Percentiles rank a stretch among this genome's conserved stretches.
Evolutionary conservation across 2,329 filamentous ascomycete species (phyloP).

Genomic region (Trichoderma citrinoviride): DNA sequence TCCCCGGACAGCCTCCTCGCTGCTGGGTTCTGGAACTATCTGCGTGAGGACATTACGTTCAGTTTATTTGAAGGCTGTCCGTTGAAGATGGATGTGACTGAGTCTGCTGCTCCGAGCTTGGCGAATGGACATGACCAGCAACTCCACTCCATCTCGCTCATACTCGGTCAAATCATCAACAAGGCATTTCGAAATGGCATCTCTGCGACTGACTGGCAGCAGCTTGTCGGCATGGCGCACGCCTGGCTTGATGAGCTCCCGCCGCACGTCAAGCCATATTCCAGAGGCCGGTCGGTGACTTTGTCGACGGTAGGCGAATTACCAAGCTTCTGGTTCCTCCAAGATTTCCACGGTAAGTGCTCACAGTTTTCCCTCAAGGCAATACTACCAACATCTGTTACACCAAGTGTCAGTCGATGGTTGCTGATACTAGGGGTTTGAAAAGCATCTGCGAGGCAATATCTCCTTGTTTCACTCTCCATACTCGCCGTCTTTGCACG

Average conservation of each 20-base stretch:
- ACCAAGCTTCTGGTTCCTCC: slow-evolving; percentile 41
- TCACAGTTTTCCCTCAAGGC: not conserved
- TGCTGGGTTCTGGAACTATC: slow-evolving; percentile 51
- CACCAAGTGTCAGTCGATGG: not conserved
- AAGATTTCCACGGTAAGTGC: slow-evolving; percentile 43
- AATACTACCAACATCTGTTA: not conserved
- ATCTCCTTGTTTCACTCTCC: slow-evolving; percentile 39
- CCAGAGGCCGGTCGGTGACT: slow-evolving; percentile 4
- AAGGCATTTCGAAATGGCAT: slow-evolving; percentile 30
- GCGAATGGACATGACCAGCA: slow-evolving; percentile 27
- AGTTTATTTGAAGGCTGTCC: slow-evolving; percentile 44
- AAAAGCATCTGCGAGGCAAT: slow-evolving; percentile 44
- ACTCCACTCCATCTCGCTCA: slow-evolving; percentile 42
- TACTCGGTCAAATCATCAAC: slow-evolving; percentile 46
- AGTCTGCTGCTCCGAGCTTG: slow-evolving; percentile 22
- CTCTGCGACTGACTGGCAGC: slow-evolving; percentile 25
- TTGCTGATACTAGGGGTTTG: not conserved
- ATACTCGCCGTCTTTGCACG: slow-evolving; percentile 31
- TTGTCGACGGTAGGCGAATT: slow-evolving; percentile 26
- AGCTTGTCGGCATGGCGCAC: slow-evolving; percentile 27
- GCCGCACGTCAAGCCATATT: slow-evolving; percentile 34
- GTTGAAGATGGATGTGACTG: slow-evolving; percentile 41
- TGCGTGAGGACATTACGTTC: slow-evolving; percentile 54
- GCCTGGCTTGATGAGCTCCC: slow-evolving; percentile 37
- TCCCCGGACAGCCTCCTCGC: slow-evolving; percentile 33